Conservation (phyloP, 202 grass and related monocot genomes). For the Dendrocalamus latiflorus region DNA sequence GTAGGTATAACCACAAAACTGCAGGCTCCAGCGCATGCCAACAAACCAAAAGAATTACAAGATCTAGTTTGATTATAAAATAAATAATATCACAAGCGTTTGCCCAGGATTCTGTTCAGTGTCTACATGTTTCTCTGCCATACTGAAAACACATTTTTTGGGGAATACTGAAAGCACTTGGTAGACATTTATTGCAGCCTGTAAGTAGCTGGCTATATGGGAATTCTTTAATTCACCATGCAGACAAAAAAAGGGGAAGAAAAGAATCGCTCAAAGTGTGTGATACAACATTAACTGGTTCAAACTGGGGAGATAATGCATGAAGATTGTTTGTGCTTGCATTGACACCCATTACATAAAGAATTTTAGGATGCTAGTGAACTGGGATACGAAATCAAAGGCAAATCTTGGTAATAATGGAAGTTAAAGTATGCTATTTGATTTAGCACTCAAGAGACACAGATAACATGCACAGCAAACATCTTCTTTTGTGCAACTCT, state of each 20-base stretch:
- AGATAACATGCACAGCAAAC: background rate
- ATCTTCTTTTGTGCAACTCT: background rate
- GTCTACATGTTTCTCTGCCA: background rate
- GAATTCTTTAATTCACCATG: background rate
- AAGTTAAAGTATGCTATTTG: background rate
- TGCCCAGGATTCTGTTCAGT: background rate
- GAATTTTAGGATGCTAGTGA: background rate
- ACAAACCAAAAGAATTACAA: background rate
- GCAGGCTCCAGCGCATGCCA: background rate
- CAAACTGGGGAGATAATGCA: background rate
- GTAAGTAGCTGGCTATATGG: background rate
- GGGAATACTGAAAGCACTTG: background rate
- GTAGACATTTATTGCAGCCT: background rate
- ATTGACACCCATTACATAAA: background rate
- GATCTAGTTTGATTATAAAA: background rate
- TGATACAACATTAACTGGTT: background rate
- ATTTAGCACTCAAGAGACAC: background rate
- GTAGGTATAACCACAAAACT: background rate
- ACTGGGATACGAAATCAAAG: background rate
- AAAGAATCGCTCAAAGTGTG: background rate
- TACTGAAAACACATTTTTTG: background rate
- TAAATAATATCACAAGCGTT: background rate
- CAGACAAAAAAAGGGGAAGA: background rate
- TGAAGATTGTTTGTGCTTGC: background rate
- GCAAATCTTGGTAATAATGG: background rate